Conservation (phyloP, 495 filamentous ascomycete species). For the Bombardia bombarda region DNA sequence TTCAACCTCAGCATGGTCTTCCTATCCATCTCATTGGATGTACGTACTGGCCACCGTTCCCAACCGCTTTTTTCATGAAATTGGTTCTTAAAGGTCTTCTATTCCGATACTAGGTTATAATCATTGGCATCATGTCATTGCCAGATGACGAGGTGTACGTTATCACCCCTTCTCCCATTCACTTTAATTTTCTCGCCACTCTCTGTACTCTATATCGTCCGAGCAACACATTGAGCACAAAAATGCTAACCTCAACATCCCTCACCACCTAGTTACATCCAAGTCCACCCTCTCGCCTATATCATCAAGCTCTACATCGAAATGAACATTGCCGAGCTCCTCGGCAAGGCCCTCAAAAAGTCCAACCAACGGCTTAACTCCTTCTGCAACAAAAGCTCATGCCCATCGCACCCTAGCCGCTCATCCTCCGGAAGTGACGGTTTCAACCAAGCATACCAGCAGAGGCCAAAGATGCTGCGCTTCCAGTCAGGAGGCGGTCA, state of each 20-base stretch:
- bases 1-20: conserved; percentile 44
- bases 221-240: not conserved
- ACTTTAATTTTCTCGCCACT: not conserved
- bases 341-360: conserved; percentile 26
- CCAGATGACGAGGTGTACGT: conserved; percentile 20
- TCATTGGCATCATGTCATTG: conserved; percentile 25
- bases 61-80: not conserved
- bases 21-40: conserved; percentile 44
- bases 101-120: conserved; percentile 7
- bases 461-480: not conserved
- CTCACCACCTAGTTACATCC: conserved; percentile 31
- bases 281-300: conserved; percentile 44
- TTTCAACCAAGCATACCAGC: not conserved
- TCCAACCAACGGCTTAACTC: not conserved
- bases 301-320: conserved; percentile 46
- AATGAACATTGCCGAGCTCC: conserved; percentile 45
- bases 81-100: not conserved
- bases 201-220: too few relatives aligned
- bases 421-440: not conserved
- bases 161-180: not conserved
- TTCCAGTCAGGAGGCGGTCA: conserved; percentile 3
- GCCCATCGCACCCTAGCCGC: not conserved
- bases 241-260: not conserved
- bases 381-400: not conserved
- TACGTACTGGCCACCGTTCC: conserved; percentile 1